These are phyloP conservation scores for Sicyos baderoa DNA, from an alignment of 306 rosid species.

Conservation along the genomic window DNA sequence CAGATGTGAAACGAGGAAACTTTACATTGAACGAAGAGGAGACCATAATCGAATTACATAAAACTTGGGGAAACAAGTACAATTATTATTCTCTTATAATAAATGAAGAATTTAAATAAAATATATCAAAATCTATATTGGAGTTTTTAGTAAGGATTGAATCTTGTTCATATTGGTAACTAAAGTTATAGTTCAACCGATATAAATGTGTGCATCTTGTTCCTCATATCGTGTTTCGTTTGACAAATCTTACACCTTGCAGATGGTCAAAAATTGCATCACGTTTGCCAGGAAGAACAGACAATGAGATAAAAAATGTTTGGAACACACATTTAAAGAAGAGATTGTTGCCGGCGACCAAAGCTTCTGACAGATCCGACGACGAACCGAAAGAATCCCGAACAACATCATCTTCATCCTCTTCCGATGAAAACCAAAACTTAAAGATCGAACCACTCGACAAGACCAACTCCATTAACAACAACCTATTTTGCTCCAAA, in stretches of 20 bases:
- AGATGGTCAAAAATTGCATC: constrained; percentile 97
- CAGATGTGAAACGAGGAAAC: constrained; percentile 82
- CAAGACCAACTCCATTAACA: neutral
- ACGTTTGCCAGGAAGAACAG: constrained; percentile 71
- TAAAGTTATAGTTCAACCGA: too few relatives aligned
- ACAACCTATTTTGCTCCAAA: constrained; percentile 9
- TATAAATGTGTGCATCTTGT: too few relatives aligned
- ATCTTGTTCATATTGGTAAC: too few relatives aligned
- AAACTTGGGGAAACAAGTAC: constrained; percentile 70
- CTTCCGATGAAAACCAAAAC: constrained; percentile 28
- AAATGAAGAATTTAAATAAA: neutral
- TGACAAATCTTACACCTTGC: neutral
- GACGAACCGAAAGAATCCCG: constrained; percentile 52
- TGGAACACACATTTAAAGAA: constrained; percentile 97
- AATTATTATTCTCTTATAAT: neutral
- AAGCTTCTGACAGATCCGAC: neutral
- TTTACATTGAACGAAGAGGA: constrained; percentile 67
- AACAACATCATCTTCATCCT: constrained; percentile 52
- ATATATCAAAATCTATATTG: too few relatives aligned
- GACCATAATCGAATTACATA: constrained; percentile 48
- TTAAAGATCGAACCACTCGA: constrained; percentile 11
- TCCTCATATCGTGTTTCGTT: too few relatives aligned
- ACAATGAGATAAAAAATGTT: constrained; percentile 88
- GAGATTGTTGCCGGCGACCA: constrained; percentile 21
- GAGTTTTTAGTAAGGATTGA: too few relatives aligned